A percentile compares a stretch with the other conserved stretches of the same genome.
phyloP scores from a whole-genome alignment of 352 stramenopile genomes.

The Phytophthora macrochlamydospora region DNA sequence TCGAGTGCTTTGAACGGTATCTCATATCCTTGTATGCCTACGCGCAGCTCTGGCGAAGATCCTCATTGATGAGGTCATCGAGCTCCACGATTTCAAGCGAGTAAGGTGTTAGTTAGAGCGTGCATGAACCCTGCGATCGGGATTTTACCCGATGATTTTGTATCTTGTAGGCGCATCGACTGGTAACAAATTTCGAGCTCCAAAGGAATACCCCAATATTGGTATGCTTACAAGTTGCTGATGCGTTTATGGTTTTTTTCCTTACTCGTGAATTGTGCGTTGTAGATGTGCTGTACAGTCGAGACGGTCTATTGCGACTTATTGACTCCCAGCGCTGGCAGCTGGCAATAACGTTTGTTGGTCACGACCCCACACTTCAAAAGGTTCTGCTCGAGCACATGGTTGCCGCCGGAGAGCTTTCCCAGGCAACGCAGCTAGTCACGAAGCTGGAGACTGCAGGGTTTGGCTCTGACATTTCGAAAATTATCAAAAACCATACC shows the following conservation, averaged over 20 bases:
- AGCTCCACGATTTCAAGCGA: conserved; percentile 61
- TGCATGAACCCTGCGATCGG: neutral
- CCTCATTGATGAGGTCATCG: conserved; percentile 60
- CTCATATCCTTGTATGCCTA: neutral
- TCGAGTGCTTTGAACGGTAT: neutral
- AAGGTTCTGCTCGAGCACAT: conserved; percentile 53
- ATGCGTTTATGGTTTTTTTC: neutral
- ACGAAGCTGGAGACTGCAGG: conserved; percentile 37
- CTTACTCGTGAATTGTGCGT: neutral
- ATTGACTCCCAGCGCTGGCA: conserved; percentile 70
- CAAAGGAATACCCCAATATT: conserved; percentile 63
- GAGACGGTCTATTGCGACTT: conserved; percentile 59
- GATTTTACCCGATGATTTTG: neutral
- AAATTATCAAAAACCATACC: conserved; percentile 3
- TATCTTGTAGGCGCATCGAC: conserved; percentile 50
- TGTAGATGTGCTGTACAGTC: conserved; percentile 62
- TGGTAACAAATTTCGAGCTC: conserved; percentile 56
- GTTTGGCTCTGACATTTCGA: conserved; percentile 11
- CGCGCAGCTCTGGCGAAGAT: conserved; percentile 39
- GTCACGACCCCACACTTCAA: conserved; percentile 56
- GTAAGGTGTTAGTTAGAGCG: conserved; percentile 20
- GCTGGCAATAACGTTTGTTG: conserved; percentile 65
- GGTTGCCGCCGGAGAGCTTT: conserved; percentile 37
- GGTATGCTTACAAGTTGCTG: conserved; percentile 23
- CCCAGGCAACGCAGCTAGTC: conserved; percentile 31